Base-by-base conservation (phyloP, 331 rosid species). In the Acacia pycnantha region DNA sequence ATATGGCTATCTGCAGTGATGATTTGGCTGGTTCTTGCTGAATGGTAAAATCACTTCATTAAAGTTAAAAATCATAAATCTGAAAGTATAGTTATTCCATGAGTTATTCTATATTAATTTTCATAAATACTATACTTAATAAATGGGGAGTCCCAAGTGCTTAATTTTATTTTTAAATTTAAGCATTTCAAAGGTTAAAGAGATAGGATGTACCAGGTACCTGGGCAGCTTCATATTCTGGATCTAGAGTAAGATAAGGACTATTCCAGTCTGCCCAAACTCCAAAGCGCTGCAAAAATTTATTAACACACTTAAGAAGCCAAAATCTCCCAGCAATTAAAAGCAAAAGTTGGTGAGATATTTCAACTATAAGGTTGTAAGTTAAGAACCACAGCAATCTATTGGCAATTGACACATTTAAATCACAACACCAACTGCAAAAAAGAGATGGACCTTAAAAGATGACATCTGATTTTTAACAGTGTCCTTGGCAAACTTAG, bases 211-310 rank as follows among this genome's bases (percentile, higher is more conserved):
- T 87, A 85, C 86, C 82, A 80, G 81, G 80, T 92, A 96, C 99
- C 99, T 96, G 99, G 82, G 99, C 95, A 81, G 98, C 98, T 92
- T 96, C 99, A 88, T 96, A 96, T 74, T 91, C 94, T 22, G 98
- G 97, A 86, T 92, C 97, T 59, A 96, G 93, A 51, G 99, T 93
- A 78, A 96, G 93, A 84, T 96, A 96, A 56, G 94, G 93, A 87
- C 87, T 86, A 79, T 87, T 89, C 98, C 99, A 96, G 89, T 96
- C 97, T n/a, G 98, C 99, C 99, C 99, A 96, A 73, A 96, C 88
- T 85, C 99, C 98, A 82, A 79, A 96, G 65, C 99, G 99, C 98
- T 96, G 94, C 86, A 93, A 74, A 83, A 77, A 90, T 82, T 87
- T 78, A 79, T 86, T 84, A 82, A 76, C 70, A 89, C 64, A 80